Percentiles rank a stretch among this genome's conserved stretches.
Evolutionary conservation across 2,329 filamentous ascomycete genomes (phyloP).

Genomic region (Xylogone sp.): DNA sequence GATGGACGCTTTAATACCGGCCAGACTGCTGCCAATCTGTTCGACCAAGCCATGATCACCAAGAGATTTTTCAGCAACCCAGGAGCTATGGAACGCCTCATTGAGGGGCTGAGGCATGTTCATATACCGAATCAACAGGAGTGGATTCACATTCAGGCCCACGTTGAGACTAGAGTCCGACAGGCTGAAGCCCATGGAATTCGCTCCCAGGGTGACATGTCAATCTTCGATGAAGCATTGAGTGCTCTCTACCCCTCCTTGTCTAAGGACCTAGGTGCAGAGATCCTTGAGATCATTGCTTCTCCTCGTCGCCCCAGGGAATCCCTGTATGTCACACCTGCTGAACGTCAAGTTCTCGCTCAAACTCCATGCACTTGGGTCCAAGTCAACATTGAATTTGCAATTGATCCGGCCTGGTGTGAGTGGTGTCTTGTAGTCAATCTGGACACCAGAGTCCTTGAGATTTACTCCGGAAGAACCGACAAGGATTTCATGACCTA

Average conservation of each 20-base stretch:
- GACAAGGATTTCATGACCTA: neutral
- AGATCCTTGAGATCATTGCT: neutral
- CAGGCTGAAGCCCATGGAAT: neutral
- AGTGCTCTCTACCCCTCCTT: neutral
- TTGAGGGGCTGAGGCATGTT: neutral
- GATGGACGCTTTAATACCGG: too few relatives aligned
- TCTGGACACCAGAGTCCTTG: neutral
- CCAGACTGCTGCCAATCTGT: neutral
- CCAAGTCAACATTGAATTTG: neutral
- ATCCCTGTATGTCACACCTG: neutral
- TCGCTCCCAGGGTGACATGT: neutral
- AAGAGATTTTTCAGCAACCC: neutral
- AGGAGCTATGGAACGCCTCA: neutral
- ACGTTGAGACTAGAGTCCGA: neutral
- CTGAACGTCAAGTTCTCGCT: neutral
- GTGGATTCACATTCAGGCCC: neutral
- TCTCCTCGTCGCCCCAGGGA: neutral
- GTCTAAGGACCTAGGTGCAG: neutral
- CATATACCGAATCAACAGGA: neutral
- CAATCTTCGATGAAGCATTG: too few relatives aligned
- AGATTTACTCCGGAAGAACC: neutral
- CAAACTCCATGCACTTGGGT: neutral
- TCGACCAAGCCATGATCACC: neutral
- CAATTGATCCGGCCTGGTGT: neutral
- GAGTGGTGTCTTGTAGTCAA: neutral